phyloP scores from a whole-genome alignment of 352 stramenopile genomes.

The Pythium aquatile region DNA sequence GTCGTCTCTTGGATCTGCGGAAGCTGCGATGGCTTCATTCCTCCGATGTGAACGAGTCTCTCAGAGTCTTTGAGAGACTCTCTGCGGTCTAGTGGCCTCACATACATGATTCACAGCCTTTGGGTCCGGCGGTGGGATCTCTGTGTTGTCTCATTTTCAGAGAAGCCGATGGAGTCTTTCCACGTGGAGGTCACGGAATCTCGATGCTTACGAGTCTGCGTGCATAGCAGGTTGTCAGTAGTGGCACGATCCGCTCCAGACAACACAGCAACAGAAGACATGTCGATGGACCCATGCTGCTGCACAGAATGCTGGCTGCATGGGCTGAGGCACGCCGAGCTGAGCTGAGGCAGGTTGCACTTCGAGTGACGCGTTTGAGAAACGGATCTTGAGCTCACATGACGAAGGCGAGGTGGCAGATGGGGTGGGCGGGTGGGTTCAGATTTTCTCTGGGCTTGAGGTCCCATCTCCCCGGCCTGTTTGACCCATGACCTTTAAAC shows the following conservation, averaged over 20 bases:
- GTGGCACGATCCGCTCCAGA: not conserved
- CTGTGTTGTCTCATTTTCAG: not conserved
- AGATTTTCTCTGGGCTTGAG: not conserved
- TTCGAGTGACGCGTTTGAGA: not conserved
- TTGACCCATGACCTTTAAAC: not conserved
- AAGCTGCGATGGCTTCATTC: too few relatives aligned
- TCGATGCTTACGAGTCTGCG: not conserved
- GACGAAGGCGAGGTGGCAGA: slow-evolving; percentile 13
- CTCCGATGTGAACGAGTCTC: too few relatives aligned
- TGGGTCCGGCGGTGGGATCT: not conserved
- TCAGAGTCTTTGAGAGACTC: too few relatives aligned
- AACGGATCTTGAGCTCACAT: not conserved
- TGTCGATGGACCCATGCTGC: not conserved
- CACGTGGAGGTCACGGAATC: not conserved
- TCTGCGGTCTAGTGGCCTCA: too few relatives aligned
- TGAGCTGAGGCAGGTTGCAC: slow-evolving; percentile 6
- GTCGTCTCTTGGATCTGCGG: too few relatives aligned
- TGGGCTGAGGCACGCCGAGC: slow-evolving; percentile 1
- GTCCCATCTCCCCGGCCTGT: not conserved
- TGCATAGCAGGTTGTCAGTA: not conserved
- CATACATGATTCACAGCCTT: too few relatives aligned
- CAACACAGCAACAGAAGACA: not conserved
- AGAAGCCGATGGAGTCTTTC: not conserved
- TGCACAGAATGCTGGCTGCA: not conserved
- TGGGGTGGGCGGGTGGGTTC: not conserved